phyloP scores from a whole-genome alignment of 441 rosid species.

The Sinapis alba region DNA sequence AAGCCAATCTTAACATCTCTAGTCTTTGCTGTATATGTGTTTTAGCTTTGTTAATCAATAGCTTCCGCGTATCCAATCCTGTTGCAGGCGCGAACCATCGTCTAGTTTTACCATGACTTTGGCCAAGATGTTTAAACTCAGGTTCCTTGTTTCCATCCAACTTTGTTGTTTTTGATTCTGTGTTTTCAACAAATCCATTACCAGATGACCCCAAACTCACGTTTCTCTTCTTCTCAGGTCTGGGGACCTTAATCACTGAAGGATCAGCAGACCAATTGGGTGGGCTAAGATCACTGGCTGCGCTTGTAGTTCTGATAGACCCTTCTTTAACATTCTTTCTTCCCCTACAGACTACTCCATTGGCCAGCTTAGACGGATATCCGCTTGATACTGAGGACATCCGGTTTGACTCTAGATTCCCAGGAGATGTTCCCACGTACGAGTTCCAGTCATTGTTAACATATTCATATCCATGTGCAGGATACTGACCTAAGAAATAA shows the following conservation, averaged over 20 bases:
- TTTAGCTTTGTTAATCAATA: conserved; percentile 77
- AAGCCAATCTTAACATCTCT: conserved; percentile 63
- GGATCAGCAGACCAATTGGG: conserved; percentile 48
- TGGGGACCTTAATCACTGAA: conserved; percentile 45
- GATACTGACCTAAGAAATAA: conserved; percentile 64
- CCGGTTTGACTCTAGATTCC: conserved; percentile 53
- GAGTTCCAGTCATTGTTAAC: conserved; percentile 79
- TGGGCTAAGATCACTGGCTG: conserved; percentile 31
- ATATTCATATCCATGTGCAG: conserved; percentile 83
- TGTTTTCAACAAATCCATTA: conserved; percentile 59
- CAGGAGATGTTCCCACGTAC: conserved; percentile 59
- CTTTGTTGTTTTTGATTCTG: conserved; percentile 47
- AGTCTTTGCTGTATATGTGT: conserved; percentile 64
- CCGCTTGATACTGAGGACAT: conserved; percentile 49
- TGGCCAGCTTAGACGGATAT: conserved; percentile 50
- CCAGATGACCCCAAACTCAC: conserved; percentile 44
- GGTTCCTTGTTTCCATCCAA: conserved; percentile 42
- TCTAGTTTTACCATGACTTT: conserved; percentile 49
- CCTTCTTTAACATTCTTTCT: conserved; percentile 49
- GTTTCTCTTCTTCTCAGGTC: conserved; percentile 86
- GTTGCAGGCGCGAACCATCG: conserved; percentile 54
- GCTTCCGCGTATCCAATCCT: conserved; percentile 77
- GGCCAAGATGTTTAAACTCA: conserved; percentile 49
- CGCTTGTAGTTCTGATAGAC: conserved; percentile 49
- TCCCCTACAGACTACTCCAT: conserved; percentile 53